Conservation (phyloP, 108 stramenopile genomes). For the Stephanodiscus minutulus region DNA sequence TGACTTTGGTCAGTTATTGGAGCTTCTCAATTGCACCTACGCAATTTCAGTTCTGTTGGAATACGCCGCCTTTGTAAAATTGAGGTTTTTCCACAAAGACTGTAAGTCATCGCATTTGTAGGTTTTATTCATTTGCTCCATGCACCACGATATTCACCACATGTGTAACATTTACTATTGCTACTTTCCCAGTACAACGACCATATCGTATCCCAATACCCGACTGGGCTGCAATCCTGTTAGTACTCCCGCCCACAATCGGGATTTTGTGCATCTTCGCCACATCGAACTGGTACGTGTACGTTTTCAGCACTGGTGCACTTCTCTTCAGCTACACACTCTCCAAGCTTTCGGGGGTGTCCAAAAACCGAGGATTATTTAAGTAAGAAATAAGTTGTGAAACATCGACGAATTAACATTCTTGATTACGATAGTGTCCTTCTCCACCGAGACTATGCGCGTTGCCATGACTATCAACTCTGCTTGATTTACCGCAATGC, state of each 20-base stretch:
- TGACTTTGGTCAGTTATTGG: conserved; percentile 80
- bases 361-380: not conserved
- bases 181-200: conserved; percentile 18
- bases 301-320: conserved; percentile 11
- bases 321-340: not conserved
- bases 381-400: not conserved
- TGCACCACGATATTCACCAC: not conserved
- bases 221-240: conserved; percentile 14
- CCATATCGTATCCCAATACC: conserved; percentile 34
- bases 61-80: conserved; percentile 92
- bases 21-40: conserved; percentile 93
- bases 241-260: conserved; percentile 15
- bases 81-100: conserved; percentile 57
- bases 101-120: conserved; percentile 22
- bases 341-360: not conserved
- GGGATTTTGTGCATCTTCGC: conserved; percentile 18
- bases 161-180: not conserved
- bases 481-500: not conserved
- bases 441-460: too few species aligned
- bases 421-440: too few species aligned
- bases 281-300: conserved; percentile 22
- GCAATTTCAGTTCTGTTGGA: conserved; percentile 84
- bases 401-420: not conserved
- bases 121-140: not conserved
- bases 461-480: too few species aligned